A percentile compares a stretch with the other conserved stretches of the same genome.
These are phyloP conservation scores for Verticillium isaacii DNA, from an alignment of 2,329 filamentous ascomycete genomes.

Conservation along the genomic window DNA sequence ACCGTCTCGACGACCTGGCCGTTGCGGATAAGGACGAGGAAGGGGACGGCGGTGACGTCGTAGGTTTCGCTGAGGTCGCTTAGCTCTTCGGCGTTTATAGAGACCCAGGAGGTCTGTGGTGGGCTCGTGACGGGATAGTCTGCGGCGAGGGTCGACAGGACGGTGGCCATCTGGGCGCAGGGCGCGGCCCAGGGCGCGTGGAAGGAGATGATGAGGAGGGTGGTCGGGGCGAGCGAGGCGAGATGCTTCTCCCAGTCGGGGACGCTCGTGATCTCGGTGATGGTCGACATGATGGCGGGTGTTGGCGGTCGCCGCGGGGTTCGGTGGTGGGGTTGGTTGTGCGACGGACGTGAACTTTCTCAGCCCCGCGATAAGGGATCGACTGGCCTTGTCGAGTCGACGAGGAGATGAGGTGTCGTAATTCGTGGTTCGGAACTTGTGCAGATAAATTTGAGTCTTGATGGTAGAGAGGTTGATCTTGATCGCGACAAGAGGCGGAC, in stretches of 20 bases:
- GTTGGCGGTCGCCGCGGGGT: not conserved
- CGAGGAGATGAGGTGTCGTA: not conserved
- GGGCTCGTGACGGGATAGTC: constrained; percentile 72
- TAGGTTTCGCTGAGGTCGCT: constrained; percentile 88
- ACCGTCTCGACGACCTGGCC: constrained; percentile 77
- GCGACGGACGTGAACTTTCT: not conserved
- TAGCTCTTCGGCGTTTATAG: constrained; percentile 90
- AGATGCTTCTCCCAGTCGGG: constrained; percentile 68
- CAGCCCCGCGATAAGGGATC: not conserved
- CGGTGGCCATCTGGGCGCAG: constrained; percentile 87
- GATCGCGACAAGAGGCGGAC: constrained; percentile 11
- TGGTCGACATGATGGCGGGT: constrained; percentile 58
- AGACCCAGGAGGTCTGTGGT: constrained; percentile 72
- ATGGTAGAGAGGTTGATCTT: not conserved
- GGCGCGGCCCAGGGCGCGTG: constrained; percentile 96
- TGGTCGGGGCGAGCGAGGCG: constrained; percentile 59
- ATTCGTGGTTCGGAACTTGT: not conserved
- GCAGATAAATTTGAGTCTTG: not conserved
- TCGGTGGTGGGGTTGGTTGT: not conserved
- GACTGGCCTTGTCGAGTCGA: not conserved
- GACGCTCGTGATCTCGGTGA: constrained; percentile 72
- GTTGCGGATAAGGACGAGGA: constrained; percentile 76
- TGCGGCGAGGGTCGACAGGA: constrained; percentile 78
- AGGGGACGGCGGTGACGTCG: constrained; percentile 91
- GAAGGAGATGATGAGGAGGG: constrained; percentile 85